These are phyloP conservation scores for Nicotiana undulata DNA, from an alignment of 257 asterid genomes.

Conservation along the genomic window DNA sequence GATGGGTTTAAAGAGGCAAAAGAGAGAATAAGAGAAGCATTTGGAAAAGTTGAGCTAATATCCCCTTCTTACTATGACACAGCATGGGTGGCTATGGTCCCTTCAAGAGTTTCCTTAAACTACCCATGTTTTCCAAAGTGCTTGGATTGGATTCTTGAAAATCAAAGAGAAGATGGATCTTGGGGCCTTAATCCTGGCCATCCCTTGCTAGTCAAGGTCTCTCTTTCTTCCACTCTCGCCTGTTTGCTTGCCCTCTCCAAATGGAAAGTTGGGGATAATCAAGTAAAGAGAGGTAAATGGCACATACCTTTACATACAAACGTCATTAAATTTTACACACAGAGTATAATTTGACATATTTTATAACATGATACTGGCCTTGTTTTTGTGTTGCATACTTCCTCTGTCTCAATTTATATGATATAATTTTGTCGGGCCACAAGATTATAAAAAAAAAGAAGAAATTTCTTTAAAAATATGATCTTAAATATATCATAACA, in stretches of 20 bases:
- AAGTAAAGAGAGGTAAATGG: background rate
- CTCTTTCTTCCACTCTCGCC: constrained; percentile 7
- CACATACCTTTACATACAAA: too few relatives aligned
- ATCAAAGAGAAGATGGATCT: constrained; percentile 10
- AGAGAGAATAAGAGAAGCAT: background rate
- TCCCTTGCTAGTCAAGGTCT: background rate
- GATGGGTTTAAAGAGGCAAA: background rate
- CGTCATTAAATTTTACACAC: too few relatives aligned
- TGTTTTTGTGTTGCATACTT: too few relatives aligned
- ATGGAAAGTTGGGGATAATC: constrained; percentile 4
- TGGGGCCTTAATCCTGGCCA: constrained; percentile 2
- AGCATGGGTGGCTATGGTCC: constrained; percentile 15
- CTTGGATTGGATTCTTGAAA: constrained; percentile 5
- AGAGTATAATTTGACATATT: too few relatives aligned
- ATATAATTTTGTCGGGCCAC: too few relatives aligned
- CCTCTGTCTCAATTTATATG: too few relatives aligned
- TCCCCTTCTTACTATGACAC: constrained; percentile 2
- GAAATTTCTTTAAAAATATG: too few relatives aligned
- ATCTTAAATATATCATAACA: too few relatives aligned
- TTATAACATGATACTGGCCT: too few relatives aligned
- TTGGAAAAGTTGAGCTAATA: background rate
- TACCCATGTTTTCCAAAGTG: constrained; percentile 7
- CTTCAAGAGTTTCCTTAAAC: background rate
- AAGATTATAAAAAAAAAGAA: too few relatives aligned
- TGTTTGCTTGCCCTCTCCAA: constrained; percentile 2